Percentiles rank a stretch among this genome's conserved stretches.
phyloP scores from a whole-genome alignment of 352 stramenopile genomes.

The Phytophthora nicotianae region DNA sequence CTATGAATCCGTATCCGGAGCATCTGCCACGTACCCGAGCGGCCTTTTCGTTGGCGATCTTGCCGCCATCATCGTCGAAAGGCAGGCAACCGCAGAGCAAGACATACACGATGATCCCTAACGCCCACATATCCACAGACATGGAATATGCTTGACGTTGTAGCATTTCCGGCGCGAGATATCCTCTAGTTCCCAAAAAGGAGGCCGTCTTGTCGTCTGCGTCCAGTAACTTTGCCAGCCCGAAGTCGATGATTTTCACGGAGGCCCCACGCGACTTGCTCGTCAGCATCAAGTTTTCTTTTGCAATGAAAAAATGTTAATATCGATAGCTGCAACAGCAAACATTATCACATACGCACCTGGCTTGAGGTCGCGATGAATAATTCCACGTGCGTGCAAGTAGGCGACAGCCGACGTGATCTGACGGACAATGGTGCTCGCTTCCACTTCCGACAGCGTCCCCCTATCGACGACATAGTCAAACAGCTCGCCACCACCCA shows the following conservation, averaged over 20 bases:
- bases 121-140: constrained; percentile 97
- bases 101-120: constrained; percentile 98
- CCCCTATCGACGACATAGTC: constrained; percentile 92
- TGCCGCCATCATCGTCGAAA: constrained; percentile 97
- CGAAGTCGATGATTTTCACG: constrained; percentile 99
- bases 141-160: constrained; percentile 97
- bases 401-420: constrained; percentile 91
- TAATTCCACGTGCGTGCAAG: constrained; percentile 87
- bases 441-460: constrained; percentile 88
- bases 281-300: constrained; percentile 88
- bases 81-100: constrained; percentile 97
- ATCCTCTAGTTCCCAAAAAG: constrained; percentile 91
- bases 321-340: not conserved
- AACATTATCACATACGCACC: constrained; percentile 30
- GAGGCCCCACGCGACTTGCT: constrained; percentile 76
- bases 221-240: constrained; percentile 94
- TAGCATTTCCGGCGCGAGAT: constrained; percentile 98
- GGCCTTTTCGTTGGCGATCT: constrained; percentile 79
- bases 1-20: constrained; percentile 1
- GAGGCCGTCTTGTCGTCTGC: constrained; percentile 82
- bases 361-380: constrained; percentile 91
- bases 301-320: constrained; percentile 2
- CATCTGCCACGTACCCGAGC: constrained; percentile 50
- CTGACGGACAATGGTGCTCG: constrained; percentile 86
- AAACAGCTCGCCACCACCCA: constrained; percentile 89